phyloP scores from a whole-genome alignment of 2,329 filamentous ascomycete species.

The Madurella mycetomatis region DNA sequence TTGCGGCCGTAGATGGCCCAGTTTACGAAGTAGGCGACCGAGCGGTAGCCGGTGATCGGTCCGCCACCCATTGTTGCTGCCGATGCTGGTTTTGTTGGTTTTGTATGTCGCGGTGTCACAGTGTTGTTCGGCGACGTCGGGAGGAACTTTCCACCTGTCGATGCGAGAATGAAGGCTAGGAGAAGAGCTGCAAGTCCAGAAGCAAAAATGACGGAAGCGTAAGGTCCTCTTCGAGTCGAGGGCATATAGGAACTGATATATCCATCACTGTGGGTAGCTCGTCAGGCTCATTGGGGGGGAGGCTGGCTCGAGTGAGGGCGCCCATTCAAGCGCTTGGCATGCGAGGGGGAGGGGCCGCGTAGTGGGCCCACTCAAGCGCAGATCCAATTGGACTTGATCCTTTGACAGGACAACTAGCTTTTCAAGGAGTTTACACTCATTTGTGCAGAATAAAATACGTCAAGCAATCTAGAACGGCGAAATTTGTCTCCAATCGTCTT shows the following conservation, averaged over 20 bases:
- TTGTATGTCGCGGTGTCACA: background rate
- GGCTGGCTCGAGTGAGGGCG: constrained; percentile 10
- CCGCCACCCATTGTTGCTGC: constrained; percentile 40
- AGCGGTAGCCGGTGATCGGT: constrained; percentile 49
- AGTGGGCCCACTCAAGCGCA: no score
- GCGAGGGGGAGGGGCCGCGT: constrained; percentile 9
- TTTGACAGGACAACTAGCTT: no score
- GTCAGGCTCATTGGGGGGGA: background rate
- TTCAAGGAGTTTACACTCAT: no score
- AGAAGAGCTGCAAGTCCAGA: background rate
- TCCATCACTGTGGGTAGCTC: background rate
- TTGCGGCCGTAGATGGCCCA: constrained; percentile 86
- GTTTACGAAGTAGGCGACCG: constrained; percentile 71
- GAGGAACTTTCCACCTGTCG: background rate
- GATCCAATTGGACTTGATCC: no score
- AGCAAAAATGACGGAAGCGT: background rate
- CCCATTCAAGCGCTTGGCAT: constrained; percentile 12
- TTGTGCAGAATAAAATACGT: no score
- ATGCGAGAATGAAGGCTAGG: background rate
- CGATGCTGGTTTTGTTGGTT: background rate
- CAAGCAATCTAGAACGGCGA: no score
- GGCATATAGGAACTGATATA: constrained; percentile 5
- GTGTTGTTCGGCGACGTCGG: background rate
- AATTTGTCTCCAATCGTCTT: no score
- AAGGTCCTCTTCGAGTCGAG: background rate